Conservation (phyloP, 2,329 filamentous ascomycete genomes). For the Parastagonospora nodorum region DNA sequence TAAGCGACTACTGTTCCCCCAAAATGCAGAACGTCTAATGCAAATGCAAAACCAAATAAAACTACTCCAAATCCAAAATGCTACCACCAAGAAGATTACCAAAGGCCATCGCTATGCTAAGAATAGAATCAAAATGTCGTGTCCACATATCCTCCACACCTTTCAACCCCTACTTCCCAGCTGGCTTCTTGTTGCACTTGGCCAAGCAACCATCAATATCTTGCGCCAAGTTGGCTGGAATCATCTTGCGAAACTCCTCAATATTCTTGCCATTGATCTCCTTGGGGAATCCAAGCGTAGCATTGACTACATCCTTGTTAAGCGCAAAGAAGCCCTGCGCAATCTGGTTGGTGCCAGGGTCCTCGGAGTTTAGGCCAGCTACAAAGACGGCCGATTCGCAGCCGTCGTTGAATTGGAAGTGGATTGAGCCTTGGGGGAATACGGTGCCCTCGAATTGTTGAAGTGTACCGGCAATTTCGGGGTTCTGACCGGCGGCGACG, state of each 20-base stretch:
- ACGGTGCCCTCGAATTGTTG: slow-evolving; percentile 53
- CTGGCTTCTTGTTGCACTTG: slow-evolving; percentile 47
- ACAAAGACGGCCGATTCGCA: slow-evolving; percentile 53
- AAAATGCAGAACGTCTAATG: slow-evolving; percentile 5
- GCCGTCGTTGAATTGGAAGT: slow-evolving; percentile 56
- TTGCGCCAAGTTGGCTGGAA: slow-evolving; percentile 57
- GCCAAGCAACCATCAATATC: slow-evolving; percentile 60
- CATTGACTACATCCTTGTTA: slow-evolving; percentile 43
- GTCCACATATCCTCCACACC: neutral
- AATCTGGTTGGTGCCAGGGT: slow-evolving; percentile 50
- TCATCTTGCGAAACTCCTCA: slow-evolving; percentile 40
- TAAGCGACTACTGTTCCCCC: too few relatives aligned
- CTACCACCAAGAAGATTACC: slow-evolving; percentile 7
- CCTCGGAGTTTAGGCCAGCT: slow-evolving; percentile 50
- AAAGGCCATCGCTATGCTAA: slow-evolving; percentile 24
- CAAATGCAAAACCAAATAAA: slow-evolving; percentile 14
- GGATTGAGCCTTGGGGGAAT: slow-evolving; percentile 54
- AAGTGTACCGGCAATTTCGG: slow-evolving; percentile 49
- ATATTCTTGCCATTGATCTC: slow-evolving; percentile 43
- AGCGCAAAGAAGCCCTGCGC: slow-evolving; percentile 52
- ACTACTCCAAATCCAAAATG: slow-evolving; percentile 11
- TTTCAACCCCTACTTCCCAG: neutral
- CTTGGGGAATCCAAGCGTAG: slow-evolving; percentile 45
- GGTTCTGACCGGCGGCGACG: slow-evolving; percentile 34
- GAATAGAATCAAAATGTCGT: neutral